phyloP scores from a whole-genome alignment of 371 early-diverging fungal genomes.

The Dinochytrium kinnereticum region DNA sequence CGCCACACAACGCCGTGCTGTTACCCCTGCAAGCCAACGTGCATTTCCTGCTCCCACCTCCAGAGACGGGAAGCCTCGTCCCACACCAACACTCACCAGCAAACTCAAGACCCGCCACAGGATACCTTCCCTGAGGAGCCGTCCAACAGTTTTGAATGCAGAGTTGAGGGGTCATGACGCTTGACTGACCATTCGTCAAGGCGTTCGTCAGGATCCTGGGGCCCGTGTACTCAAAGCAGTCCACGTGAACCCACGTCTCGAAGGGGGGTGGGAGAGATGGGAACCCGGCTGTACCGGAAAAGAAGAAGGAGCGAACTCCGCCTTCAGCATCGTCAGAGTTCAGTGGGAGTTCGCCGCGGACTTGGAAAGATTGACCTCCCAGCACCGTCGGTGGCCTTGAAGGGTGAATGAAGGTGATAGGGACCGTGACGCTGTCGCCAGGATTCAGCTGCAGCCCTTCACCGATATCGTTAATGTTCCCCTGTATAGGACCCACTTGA shows the following conservation, averaged over 20 bases:
- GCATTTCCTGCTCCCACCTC: neutral
- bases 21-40: neutral
- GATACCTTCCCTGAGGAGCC: neutral
- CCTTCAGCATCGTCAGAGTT: neutral
- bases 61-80: neutral
- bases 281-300: neutral
- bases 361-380: neutral
- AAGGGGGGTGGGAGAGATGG: neutral
- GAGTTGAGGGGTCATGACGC: constrained; percentile 1
- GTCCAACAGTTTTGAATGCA: neutral
- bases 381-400: neutral
- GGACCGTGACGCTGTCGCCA: neutral
- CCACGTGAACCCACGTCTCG: neutral
- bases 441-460: neutral
- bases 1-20: neutral
- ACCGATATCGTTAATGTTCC: neutral
- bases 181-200: neutral
- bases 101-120: constrained; percentile 6
- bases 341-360: neutral
- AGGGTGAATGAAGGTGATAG: neutral
- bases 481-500: neutral
- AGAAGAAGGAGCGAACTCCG: neutral
- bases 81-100: constrained; percentile 9
- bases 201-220: neutral
- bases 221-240: neutral